A percentile compares a stretch with the other conserved stretches of the same genome.
phyloP scores from a whole-genome alignment of 768 basidiomycete genomes.

The Russula brevipes region DNA sequence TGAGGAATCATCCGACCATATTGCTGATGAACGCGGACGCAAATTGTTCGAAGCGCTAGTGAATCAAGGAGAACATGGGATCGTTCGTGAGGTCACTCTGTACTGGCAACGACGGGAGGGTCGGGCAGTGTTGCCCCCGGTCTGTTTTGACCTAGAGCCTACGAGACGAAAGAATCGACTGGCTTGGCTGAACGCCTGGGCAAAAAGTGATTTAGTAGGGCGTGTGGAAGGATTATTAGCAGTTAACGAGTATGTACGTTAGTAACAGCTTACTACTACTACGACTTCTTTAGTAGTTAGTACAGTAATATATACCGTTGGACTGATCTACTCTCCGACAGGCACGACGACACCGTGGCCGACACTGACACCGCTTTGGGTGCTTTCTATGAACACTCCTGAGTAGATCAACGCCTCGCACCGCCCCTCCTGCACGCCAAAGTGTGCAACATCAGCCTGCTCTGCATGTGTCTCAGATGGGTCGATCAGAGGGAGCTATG shows the following conservation, averaged over 20 bases:
- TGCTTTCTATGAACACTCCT: conserved; percentile 50
- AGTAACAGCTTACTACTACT: not conserved
- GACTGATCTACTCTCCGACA: not conserved
- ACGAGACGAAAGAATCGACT: conserved; percentile 23
- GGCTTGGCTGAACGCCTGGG: conserved; percentile 27
- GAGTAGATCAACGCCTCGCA: conserved; percentile 53
- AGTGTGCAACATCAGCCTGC: conserved; percentile 52
- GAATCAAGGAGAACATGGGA: conserved; percentile 42
- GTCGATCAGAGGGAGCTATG: conserved; percentile 50
- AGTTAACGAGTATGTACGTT: not conserved
- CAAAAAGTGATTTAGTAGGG: conserved; percentile 22
- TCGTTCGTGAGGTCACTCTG: conserved; percentile 48
- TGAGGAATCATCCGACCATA: not conserved
- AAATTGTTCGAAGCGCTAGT: conserved; percentile 51
- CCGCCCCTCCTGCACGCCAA: conserved; percentile 54
- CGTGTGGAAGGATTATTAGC: conserved; percentile 26
- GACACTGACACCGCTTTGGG: conserved; percentile 31
- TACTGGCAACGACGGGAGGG: conserved; percentile 49
- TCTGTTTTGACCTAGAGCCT: conserved; percentile 41
- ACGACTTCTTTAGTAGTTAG: not conserved
- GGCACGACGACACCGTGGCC: conserved; percentile 28
- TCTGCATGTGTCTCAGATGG: conserved; percentile 41
- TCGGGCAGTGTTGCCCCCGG: conserved; percentile 41
- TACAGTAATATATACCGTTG: not conserved
- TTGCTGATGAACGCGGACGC: conserved; percentile 34